These are phyloP conservation scores for Pseudopyricularia javanii DNA, from an alignment of 2,329 filamentous ascomycete species.

Conservation along the genomic window DNA sequence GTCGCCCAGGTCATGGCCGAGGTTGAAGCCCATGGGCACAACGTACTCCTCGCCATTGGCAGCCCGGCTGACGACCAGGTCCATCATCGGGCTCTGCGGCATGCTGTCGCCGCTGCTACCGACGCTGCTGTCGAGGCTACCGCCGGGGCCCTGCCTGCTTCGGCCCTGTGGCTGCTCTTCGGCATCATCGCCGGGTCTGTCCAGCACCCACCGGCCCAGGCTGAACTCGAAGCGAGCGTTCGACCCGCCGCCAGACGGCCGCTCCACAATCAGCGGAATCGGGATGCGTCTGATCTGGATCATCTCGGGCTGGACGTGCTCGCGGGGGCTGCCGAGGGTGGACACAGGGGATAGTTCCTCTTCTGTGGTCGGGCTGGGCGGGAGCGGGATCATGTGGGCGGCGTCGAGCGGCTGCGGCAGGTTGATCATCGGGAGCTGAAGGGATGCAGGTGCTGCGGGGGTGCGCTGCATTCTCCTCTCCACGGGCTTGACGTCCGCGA, in stretches of 20 bases:
- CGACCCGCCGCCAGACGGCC: conserved; percentile 15
- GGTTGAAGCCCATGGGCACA: conserved; percentile 48
- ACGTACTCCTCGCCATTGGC: conserved; percentile 22
- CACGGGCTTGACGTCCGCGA: neutral
- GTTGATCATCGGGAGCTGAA: neutral
- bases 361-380: conserved; percentile 3
- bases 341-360: neutral
- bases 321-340: neutral
- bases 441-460: neutral
- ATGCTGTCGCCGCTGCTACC: conserved; percentile 35
- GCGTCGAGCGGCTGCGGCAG: conserved; percentile 1
- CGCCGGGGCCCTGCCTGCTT: conserved; percentile 3
- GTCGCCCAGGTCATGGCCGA: conserved; percentile 45
- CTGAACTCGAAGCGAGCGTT: conserved; percentile 7
- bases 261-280: conserved; percentile 22
- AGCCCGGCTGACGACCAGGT: conserved; percentile 27
- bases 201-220: conserved; percentile 23
- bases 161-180: neutral
- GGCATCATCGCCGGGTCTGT: conserved; percentile 13
- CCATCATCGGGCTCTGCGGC: conserved; percentile 38
- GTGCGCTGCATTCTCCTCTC: neutral
- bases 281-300: conserved; percentile 23
- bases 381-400: neutral
- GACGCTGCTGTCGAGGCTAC: conserved; percentile 20
- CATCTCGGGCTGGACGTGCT: neutral